Base-by-base conservation (phyloP, 108 stramenopile genomes). In the Nitzschia sp. region DNA sequence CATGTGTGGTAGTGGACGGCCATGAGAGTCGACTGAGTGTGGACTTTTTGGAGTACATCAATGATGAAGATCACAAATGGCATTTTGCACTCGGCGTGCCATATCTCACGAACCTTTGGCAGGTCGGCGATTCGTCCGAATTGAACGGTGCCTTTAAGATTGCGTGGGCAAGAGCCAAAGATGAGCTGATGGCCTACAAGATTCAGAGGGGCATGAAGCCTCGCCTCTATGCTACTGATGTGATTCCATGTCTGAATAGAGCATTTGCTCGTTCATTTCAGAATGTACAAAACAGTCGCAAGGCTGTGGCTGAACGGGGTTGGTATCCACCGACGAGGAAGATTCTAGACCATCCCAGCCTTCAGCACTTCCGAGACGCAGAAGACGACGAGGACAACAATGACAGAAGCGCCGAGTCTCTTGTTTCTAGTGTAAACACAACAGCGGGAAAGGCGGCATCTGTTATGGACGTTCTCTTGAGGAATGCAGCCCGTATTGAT, bases 31-130 rank as follows among this genome's bases (percentile, higher is more conserved):
- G 50, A 5, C n/a, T 52, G 5, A 52, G 19, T 17, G 17, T 19
- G n/a, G 50, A 52, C 19, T 52, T 52, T 52, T 5, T 52, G 5
- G 8, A 17, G 4, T 52, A 52, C n/a, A 52, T 52, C 19, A 52
- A 52, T 19, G 19, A 17, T 52, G 50, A 52, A 19, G 50, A 52
- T 5, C 50, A 52, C 50, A 52, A 52, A 19, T 52, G 50, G 50
- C 5, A 52, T 52, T 52, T 52, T 52, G 21, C 16, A 5, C 21
- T 52, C 5, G 50, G 50, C 5, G 50, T 52, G 8, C 50, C 50
- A 8, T 52, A 52, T 19, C n/a, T 52, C 5, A 52, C 50, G 5
- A 9, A 52, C 19, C 21, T 21, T 4, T 52, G 50, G 50, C 50
- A 52, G 19, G 50, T 52, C 21, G 50, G 50, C 5, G 50, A 52